Base-by-base conservation (phyloP, 1,284 basidiomycete species). In the Cystobasidium pallidum region DNA sequence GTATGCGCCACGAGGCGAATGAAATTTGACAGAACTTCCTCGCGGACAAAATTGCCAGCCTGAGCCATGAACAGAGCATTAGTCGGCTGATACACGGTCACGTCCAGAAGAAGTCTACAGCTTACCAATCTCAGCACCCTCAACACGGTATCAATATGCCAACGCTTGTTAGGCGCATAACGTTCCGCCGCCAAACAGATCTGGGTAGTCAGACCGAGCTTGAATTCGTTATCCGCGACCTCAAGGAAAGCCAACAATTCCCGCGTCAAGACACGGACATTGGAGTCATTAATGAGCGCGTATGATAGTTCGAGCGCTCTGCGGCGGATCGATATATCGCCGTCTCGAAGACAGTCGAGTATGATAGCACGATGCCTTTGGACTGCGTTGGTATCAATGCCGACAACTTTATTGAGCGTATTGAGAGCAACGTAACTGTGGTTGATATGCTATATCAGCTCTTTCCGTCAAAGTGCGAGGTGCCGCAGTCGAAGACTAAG, bases 161-260 rank as follows among this genome's bases (percentile, higher is more conserved):
- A 99, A 76, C 96, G 86, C 82, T 94, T 94, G 82, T 97, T 98
- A 0, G 96, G 96, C 1, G 96, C 95, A 80, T 92, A 99, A 59
- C 93, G 86, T 81, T 99, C 96, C 0, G 96, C 96, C 1, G 94
- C 95, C 26, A 98, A 84, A 76, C 90, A 93, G 74, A 99, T 95
- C 81, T 99, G 95, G 0, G 95, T 97, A 0, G 96, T 99, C 88
- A 99, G 90, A 0, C 92, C 91, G 3, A 93, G 86, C 83, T 99
- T 99, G 85, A 99, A 99, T 81, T 99, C 96, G 78, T 96, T 95
- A 80, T 99, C 96, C 24, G 96, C 94, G 21, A 98, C 92, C 79
- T 99, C 95, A 21, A 99, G 85, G 86, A 99, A 99, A 0, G 93
- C 91, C 45, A 99, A 85, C 26, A 99, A 85, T 79, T 99, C 96